Conservation (phyloP, 768 basidiomycete species). For the Serendipita sp. region DNA sequence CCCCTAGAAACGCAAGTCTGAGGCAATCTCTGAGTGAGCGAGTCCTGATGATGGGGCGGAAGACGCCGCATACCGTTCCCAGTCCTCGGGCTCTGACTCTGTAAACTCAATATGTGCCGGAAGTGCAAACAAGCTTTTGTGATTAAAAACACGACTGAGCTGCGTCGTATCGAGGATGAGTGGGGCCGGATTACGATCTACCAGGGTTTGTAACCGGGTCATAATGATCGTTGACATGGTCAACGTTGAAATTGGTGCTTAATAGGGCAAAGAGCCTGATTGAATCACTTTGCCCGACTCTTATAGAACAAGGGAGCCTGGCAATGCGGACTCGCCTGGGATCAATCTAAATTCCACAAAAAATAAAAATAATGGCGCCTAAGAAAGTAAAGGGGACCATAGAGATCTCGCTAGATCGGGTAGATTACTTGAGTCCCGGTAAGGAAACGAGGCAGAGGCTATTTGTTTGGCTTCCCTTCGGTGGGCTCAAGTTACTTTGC, state of each 20-base stretch:
- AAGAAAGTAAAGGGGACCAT: no score
- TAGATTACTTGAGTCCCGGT: background rate
- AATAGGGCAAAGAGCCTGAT: background rate
- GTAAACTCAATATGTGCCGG: background rate
- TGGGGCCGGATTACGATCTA: background rate
- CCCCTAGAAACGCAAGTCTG: background rate
- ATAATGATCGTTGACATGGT: background rate
- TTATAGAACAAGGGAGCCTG: background rate
- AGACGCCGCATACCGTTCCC: background rate
- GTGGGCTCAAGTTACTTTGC: no score
- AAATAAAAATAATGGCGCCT: background rate
- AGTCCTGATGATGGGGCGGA: background rate
- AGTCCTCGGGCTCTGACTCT: background rate
- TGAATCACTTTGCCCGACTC: conserved; percentile 1
- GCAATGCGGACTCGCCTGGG: background rate
- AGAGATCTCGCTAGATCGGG: background rate
- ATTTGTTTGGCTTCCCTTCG: no score
- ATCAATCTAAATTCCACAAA: background rate
- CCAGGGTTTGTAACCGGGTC: background rate
- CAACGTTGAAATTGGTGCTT: background rate
- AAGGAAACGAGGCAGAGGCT: background rate
- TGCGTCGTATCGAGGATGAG: background rate
- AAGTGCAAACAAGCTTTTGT: background rate
- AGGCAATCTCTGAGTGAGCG: background rate
- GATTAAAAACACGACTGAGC: background rate